Base-by-base conservation (phyloP, 2,329 filamentous ascomycete species). In the Mycosphaerella sp. region DNA sequence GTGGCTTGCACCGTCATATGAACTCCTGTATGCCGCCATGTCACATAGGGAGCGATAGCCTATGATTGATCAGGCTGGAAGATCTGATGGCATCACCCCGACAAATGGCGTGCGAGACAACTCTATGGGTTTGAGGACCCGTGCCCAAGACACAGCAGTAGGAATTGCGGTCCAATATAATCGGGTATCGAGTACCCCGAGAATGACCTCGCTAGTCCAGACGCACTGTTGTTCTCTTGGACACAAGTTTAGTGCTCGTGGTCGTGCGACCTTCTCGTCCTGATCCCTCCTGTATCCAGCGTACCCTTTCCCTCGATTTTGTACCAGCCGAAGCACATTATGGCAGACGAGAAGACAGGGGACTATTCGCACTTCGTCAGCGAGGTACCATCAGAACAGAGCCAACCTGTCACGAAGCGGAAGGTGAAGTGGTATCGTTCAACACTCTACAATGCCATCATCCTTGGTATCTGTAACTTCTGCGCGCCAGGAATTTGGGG, bases 401-500 rank as follows among this genome's bases (percentile, higher is more conserved):
- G 44, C 17, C 34, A 29, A 31, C 23, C 49, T 34, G 42, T 29
- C 8, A 26, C 43, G 31, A 59, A 59, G 57, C 21, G 32, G 17
- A 32, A 32, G 11, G 63, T 65, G 9, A 66, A 63, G 57, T 68
- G 85, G 85, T 80, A 87, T 64, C 80, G 83, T 26, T 85, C 83
- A 1, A 86, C 85, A 0, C 84, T 85, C 61, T 89, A 81, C 72
- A 88, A 89, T 71, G 83, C 85, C 48, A 79, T 83, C 32, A 80
- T 89, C 39, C 78, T 89, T 1, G 85, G 86, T 0, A 69, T 88
- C 8, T 87, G 83, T 70, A 87, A 86, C 64, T 80, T 89, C 57
- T 74, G 82, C 1, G 84, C 85, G 0, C 85, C 85, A 0, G 85
- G 85, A 0, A 84, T 88, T 57, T 88, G 85, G 85, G 58, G 56